Percentiles rank a stretch among this genome's conserved stretches.
These are phyloP conservation scores for Cucurbita argyrosperma DNA, from an alignment of 306 rosid genomes.

Conservation along the genomic window DNA sequence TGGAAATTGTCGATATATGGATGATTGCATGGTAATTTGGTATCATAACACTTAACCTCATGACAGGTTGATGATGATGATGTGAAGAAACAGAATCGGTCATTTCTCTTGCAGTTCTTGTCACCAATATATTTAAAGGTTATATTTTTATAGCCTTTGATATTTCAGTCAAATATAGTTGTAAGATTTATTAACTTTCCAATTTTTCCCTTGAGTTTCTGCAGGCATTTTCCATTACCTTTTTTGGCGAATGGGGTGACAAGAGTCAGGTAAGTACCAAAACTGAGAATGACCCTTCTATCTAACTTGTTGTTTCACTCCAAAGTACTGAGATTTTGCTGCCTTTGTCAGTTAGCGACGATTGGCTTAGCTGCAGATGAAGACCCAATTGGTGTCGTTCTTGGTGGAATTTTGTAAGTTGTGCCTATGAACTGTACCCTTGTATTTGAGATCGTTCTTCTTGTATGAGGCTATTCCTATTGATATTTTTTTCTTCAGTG, in stretches of 20 bases:
- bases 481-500: neutral
- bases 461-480: neutral
- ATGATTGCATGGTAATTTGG: neutral
- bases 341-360: constrained; percentile 67
- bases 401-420: constrained; percentile 87
- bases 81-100: constrained; percentile 35
- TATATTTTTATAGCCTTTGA: constrained; percentile 6
- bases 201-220: constrained; percentile 9
- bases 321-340: constrained; percentile 4
- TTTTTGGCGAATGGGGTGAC: constrained; percentile 99
- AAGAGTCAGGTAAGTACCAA: constrained; percentile 71
- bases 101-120: constrained; percentile 52
- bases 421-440: constrained; percentile 1
- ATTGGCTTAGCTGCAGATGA: constrained; percentile 95
- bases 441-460: neutral
- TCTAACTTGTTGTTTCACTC: neutral
- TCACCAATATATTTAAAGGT: constrained; percentile 80
- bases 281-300: neutral
- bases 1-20: neutral
- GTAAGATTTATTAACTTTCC: constrained; percentile 4
- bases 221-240: constrained; percentile 88
- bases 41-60: neutral
- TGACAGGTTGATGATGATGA: constrained; percentile 62
- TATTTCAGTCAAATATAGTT: neutral
- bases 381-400: constrained; percentile 80